Percentiles rank a stretch among this genome's conserved stretches.
phyloP scores from a whole-genome alignment of 2,329 filamentous ascomycete species.

The Stachybotrys chlorohalonatus region DNA sequence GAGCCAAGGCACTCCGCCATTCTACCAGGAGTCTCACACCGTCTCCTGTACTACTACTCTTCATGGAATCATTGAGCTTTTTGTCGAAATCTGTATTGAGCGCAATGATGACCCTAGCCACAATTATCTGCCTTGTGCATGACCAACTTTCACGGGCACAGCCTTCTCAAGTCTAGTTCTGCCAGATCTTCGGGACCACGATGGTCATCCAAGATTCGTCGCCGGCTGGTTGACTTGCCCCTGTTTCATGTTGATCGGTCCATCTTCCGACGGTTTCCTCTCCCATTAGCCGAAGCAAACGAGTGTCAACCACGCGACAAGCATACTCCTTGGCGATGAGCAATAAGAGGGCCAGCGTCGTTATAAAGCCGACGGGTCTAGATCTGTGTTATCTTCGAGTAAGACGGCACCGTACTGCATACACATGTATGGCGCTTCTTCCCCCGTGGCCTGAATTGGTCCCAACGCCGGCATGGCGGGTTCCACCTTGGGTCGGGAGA shows the following conservation, averaged over 20 bases:
- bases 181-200: no score
- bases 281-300: not conserved
- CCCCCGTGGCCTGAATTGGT: not conserved
- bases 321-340: not conserved
- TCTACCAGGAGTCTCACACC: no score
- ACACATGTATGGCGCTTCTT: not conserved
- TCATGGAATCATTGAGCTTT: no score
- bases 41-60: no score
- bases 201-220: not conserved
- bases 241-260: not conserved
- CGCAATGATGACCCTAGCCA: no score
- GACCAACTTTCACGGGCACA: no score
- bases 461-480: not conserved
- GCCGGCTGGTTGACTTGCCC: not conserved
- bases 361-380: not conserved
- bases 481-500: not conserved
- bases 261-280: not conserved
- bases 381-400: not conserved
- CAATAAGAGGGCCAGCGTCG: not conserved
- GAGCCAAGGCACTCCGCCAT: no score
- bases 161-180: no score
- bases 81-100: no score
- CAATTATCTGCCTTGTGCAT: no score
- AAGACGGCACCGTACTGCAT: not conserved
- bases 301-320: not conserved